A percentile compares a stretch with the other conserved stretches of the same genome.
These are phyloP conservation scores for Nicotiana obtusifolia DNA, from an alignment of 257 asterid genomes.

Conservation along the genomic window DNA sequence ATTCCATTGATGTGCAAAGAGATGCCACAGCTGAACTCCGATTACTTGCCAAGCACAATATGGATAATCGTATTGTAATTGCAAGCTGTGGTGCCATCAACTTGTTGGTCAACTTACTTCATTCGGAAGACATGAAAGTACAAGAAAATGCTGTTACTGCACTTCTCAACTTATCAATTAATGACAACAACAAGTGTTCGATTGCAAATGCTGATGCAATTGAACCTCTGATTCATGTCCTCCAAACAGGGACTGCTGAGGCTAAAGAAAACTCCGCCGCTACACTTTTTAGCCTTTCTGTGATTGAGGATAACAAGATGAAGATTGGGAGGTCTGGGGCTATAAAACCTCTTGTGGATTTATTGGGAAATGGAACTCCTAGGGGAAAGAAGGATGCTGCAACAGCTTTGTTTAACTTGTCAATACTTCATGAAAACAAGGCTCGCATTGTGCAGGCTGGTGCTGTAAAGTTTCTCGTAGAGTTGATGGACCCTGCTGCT, in stretches of 20 bases:
- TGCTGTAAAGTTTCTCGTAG: conserved; percentile 32
- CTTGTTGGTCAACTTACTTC: conserved; percentile 27
- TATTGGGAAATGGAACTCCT: conserved; percentile 32
- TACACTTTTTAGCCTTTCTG: conserved; percentile 40
- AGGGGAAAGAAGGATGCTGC: conserved; percentile 39
- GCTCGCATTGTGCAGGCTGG: conserved; percentile 35
- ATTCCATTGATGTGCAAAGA: conserved; percentile 28
- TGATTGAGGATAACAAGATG: conserved; percentile 32
- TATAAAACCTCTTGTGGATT: conserved; percentile 29
- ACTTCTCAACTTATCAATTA: conserved; percentile 35
- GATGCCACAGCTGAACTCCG: conserved; percentile 33
- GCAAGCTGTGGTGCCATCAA: conserved; percentile 33
- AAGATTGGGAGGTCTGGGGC: conserved; percentile 38
- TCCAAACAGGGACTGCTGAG: conserved; percentile 27
- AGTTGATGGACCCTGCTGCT: conserved; percentile 40
- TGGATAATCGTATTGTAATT: conserved; percentile 35
- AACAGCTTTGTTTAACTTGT: conserved; percentile 34
- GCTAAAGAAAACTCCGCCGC: conserved; percentile 38
- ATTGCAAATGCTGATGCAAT: conserved; percentile 34
- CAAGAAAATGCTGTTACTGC: conserved; percentile 38
- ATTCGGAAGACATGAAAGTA: conserved; percentile 21
- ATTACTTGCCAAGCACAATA: conserved; percentile 36
- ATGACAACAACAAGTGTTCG: conserved; percentile 27
- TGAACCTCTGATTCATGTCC: conserved; percentile 36
- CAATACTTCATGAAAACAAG: conserved; percentile 33